phyloP scores from a whole-genome alignment of 108 stramenopile species.

The Licmophora abbreviata region DNA sequence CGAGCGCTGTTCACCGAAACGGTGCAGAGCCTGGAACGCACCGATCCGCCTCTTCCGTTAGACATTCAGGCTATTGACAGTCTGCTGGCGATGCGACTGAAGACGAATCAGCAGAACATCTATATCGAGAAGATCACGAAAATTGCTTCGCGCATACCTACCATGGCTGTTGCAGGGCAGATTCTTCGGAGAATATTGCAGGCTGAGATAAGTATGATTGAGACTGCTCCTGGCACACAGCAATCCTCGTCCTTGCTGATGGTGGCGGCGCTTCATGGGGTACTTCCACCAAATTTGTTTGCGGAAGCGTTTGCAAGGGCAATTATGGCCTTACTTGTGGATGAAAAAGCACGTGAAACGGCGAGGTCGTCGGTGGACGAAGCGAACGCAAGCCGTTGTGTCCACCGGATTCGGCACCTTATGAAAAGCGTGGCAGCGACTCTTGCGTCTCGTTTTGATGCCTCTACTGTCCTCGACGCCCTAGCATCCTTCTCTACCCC shows the following conservation, averaged over 20 bases:
- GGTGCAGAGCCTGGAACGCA: slow-evolving; percentile 34
- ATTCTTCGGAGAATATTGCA: slow-evolving; percentile 42
- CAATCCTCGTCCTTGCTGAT: slow-evolving; percentile 36
- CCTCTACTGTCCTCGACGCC: slow-evolving; percentile 28
- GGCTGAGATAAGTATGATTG: slow-evolving; percentile 19
- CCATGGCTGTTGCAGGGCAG: slow-evolving; percentile 34
- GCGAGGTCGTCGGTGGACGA: slow-evolving; percentile 1
- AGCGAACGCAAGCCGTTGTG: neutral
- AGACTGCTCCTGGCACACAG: slow-evolving; percentile 1
- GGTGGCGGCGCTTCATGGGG: slow-evolving; percentile 41
- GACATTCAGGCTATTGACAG: slow-evolving; percentile 55
- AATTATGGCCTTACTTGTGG: slow-evolving; percentile 12
- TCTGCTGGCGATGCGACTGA: slow-evolving; percentile 58
- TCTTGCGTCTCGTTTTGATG: slow-evolving; percentile 43
- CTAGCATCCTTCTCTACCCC: slow-evolving; percentile 20
- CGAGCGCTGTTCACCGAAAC: slow-evolving; percentile 47
- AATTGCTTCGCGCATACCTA: slow-evolving; percentile 43
- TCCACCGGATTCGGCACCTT: slow-evolving; percentile 22
- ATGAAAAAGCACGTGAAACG: slow-evolving; percentile 1
- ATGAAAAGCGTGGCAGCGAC: slow-evolving; percentile 26
- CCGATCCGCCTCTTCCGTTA: slow-evolving; percentile 51
- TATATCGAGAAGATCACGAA: slow-evolving; percentile 60
- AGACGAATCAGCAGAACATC: slow-evolving; percentile 55
- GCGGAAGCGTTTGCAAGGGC: slow-evolving; percentile 34
- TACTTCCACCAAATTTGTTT: slow-evolving; percentile 22